Conservation (phyloP, 495 filamentous ascomycete species). For the Viridothelium virens region DNA sequence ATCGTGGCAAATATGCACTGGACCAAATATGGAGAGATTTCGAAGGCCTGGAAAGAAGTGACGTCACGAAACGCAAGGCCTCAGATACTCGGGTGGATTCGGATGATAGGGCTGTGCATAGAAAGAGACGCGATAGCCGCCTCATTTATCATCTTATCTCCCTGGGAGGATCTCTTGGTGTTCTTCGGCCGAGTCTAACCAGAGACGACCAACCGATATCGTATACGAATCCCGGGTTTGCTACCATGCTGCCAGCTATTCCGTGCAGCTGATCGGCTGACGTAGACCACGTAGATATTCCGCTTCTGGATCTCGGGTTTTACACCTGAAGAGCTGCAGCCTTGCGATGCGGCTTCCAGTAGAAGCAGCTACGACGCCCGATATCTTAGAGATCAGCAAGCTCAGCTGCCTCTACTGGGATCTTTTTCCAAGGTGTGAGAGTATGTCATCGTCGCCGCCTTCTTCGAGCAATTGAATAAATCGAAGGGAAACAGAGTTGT, state of each 20-base stretch:
- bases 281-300: neutral
- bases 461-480: neutral
- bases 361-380: neutral
- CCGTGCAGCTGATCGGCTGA: neutral
- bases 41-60: neutral
- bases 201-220: neutral
- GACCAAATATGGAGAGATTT: neutral
- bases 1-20: neutral
- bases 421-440: neutral
- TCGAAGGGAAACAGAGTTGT: no score
- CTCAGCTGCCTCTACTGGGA: neutral
- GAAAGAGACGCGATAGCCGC: neutral
- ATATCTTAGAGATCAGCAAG: neutral
- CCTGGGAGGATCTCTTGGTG: neutral
- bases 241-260: neutral
- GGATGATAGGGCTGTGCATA: neutral
- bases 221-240: neutral
- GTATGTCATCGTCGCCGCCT: neutral
- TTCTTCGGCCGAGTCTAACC: conserved; percentile 1
- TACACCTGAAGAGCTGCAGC: neutral
- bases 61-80: neutral
- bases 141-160: neutral
- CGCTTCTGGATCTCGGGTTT: neutral
- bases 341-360: neutral
- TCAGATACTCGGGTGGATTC: neutral